Evolutionary conservation across 2,329 filamentous ascomycete species (phyloP).

Genomic region (Pseudocercospora musae): DNA sequence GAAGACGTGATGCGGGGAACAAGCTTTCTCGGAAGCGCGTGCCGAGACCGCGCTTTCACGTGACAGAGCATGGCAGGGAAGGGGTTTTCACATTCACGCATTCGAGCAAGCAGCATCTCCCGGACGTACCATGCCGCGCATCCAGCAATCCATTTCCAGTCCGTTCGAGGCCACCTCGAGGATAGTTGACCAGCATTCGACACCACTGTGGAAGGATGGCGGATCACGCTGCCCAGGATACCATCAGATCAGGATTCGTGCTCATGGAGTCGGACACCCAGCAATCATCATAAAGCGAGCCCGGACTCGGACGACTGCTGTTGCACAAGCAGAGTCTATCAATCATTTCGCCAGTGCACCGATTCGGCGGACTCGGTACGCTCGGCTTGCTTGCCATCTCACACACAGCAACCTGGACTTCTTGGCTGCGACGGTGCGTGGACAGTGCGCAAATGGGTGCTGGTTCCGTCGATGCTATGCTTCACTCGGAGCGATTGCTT

Average conservation of each 20-base stretch:
- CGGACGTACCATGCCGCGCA: not conserved
- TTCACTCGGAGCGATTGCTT: no score
- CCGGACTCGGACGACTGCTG: no score
- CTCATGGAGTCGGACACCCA: not conserved
- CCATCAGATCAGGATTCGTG: not conserved
- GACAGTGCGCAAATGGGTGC: no score
- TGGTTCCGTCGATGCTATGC: no score
- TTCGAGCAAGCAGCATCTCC: slow-evolving; percentile 3
- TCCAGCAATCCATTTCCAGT: not conserved
- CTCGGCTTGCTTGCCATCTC: no score
- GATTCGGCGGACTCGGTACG: no score
- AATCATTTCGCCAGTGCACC: no score
- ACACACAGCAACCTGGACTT: no score
- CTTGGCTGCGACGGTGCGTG: no score
- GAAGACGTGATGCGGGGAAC: not conserved
- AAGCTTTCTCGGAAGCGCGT: not conserved
- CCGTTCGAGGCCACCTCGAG: not conserved
- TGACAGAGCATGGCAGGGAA: not conserved
- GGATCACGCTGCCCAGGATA: not conserved
- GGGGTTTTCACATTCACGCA: not conserved
- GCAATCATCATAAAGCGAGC: no score
- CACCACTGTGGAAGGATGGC: not conserved
- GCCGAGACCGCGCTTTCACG: slow-evolving; percentile 1
- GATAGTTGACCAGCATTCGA: not conserved
- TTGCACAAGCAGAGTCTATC: no score